Evolutionary conservation across 2,329 filamentous ascomycete species (phyloP).

Genomic region (Talaromyces albobiverticillius): DNA sequence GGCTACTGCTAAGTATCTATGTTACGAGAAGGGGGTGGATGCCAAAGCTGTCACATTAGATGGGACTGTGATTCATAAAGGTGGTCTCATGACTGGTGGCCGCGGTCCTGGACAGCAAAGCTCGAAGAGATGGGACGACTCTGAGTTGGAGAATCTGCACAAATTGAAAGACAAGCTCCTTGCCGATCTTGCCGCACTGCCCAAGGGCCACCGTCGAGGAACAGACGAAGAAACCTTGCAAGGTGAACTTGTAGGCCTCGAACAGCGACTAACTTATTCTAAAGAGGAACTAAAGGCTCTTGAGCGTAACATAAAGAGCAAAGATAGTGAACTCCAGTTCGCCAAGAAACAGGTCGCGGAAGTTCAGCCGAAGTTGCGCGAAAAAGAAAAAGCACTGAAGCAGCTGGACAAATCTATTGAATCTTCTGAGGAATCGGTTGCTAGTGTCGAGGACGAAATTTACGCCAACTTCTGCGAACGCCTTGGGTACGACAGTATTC

Average conservation of each 20-base stretch:
- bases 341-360: slow-evolving; percentile 71
- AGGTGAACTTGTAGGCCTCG: slow-evolving; percentile 73
- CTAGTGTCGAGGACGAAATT: slow-evolving; percentile 80
- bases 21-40: slow-evolving; percentile 78
- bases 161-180: slow-evolving; percentile 71
- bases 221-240: slow-evolving; percentile 77
- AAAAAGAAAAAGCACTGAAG: slow-evolving; percentile 68
- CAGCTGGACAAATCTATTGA: slow-evolving; percentile 57
- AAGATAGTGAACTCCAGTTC: slow-evolving; percentile 75
- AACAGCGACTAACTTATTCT: slow-evolving; percentile 69
- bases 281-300: slow-evolving; percentile 75
- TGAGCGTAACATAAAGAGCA: slow-evolving; percentile 78
- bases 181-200: slow-evolving; percentile 74
- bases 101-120: slow-evolving; percentile 72
- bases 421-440: slow-evolving; percentile 62
- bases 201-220: slow-evolving; percentile 71
- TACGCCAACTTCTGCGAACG: slow-evolving; percentile 82
- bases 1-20: slow-evolving; percentile 81
- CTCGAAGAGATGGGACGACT: slow-evolving; percentile 83
- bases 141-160: slow-evolving; percentile 81
- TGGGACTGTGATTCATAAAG: slow-evolving; percentile 95
- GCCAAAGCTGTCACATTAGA: slow-evolving; percentile 94
- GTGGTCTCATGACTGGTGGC: slow-evolving; percentile 93
- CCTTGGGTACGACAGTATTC: slow-evolving; percentile 83
- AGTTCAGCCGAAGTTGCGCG: slow-evolving; percentile 71